Base-by-base conservation (phyloP, 768 basidiomycete genomes). In the Punctularia strigosozonata region DNA sequence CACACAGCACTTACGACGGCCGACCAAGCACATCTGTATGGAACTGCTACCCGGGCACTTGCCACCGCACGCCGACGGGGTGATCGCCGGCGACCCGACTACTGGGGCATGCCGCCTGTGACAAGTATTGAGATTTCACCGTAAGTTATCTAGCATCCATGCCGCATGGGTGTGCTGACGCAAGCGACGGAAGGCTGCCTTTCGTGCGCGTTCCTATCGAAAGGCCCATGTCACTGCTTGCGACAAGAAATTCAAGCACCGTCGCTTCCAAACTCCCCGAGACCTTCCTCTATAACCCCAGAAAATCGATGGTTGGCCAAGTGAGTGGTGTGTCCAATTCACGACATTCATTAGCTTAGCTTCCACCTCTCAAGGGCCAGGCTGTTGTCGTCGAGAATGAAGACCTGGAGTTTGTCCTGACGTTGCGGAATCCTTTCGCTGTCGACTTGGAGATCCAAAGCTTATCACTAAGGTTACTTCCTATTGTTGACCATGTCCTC, bases 201-300 rank as follows among this genome's bases (percentile, higher is more conserved):
- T 55, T 76, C 1, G 73, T 77, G 43, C 78, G 87, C 15, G 45
- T 80, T 22, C 80, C 88, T 1, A 58, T 77, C 19, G 82, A 90
- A 59, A 87, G 85, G 47, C 74, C 79, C 1, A 51, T 70, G 2
- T 77, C 77, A 0, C 55, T 71, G 5, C 55, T 85, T 20, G 60
- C 65, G 14, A 52, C 66, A 36, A 60, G 56, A 35, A 39, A 49
- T 30, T 62, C 62, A n/a, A n/a, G n/a, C n/a, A n/a, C n/a, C n/a
- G n/a, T n/a, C n/a, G n/a, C n/a, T n/a, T 62, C 66, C 31, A 77
- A 77, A 3, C 62, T 65, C 22, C 73, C 69, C 17, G 84, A 91
- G 54, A 81, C 86, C 1, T 97, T 97, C 60, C 62, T 98, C 41
- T 95, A 95, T 55, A 91, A 97, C 55, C 94, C 94, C 2, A 67